phyloP scores from a whole-genome alignment of 257 asterid genomes.

The Jacaranda mimosifolia region DNA sequence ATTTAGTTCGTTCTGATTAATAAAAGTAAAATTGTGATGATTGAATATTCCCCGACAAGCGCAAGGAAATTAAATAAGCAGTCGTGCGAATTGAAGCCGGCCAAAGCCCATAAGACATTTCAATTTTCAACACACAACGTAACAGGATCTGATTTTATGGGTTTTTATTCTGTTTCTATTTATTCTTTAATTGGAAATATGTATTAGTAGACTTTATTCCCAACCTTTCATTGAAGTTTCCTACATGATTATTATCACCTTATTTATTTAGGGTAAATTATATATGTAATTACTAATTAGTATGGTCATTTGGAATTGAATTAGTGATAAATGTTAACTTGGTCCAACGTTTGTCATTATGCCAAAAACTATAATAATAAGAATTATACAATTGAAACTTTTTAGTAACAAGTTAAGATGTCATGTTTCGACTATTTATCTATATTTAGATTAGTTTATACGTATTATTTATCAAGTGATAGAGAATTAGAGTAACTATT shows the following conservation, averaged over 20 bases:
- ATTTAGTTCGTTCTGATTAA: conserved; percentile 6
- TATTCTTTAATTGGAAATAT: background rate
- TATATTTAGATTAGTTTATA: no score
- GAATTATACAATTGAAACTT: no score
- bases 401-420: no score
- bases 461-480: no score
- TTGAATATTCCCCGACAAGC: no score
- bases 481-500: no score
- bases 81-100: conserved; percentile 48
- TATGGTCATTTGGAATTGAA: background rate
- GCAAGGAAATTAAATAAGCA: background rate
- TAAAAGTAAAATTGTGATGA: background rate
- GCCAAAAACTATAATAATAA: no score
- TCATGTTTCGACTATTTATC: no score
- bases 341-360: background rate
- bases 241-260: background rate
- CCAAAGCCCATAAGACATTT: conserved; percentile 3
- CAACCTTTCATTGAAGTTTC: conserved; percentile 14
- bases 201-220: conserved; percentile 34
- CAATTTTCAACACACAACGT: background rate
- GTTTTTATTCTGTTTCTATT: background rate
- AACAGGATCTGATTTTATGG: conserved; percentile 32
- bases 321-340: no score
- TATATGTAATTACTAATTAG: no score
- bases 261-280: background rate